Evolutionary conservation across 306 rosid genomes (phyloP).

Genomic region (Acacia melanoxylon): DNA sequence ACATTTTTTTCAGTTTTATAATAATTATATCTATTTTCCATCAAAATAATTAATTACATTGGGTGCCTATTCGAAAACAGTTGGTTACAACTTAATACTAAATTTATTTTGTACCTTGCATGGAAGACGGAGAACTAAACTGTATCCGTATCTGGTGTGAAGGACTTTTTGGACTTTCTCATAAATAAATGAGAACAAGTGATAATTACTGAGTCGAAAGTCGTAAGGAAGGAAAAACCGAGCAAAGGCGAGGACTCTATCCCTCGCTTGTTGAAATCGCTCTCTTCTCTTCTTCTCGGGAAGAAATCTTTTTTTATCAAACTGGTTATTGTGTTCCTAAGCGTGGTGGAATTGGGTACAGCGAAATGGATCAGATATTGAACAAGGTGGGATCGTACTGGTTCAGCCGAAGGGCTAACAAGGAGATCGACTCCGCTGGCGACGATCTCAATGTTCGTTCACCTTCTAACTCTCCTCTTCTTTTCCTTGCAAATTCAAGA

Average conservation of each 20-base stretch:
- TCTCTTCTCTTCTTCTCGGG: not conserved
- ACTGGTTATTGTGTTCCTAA: not conserved
- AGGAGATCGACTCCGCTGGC: constrained; percentile 71
- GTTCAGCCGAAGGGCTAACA: constrained; percentile 77
- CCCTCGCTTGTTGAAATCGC: not conserved
- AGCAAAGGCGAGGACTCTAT: not conserved
- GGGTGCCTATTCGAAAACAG: too few relatives aligned
- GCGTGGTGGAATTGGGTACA: not conserved
- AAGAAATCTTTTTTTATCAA: not conserved
- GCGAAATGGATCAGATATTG: constrained; percentile 75
- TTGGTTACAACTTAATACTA: too few relatives aligned
- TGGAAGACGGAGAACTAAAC: not conserved
- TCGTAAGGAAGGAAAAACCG: not conserved
- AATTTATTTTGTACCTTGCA: too few relatives aligned
- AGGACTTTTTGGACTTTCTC: not conserved
- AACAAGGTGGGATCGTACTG: constrained; percentile 91
- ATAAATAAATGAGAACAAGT: not conserved
- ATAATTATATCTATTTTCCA: too few relatives aligned
- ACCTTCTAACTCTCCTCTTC: not conserved
- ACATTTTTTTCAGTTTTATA: too few relatives aligned
- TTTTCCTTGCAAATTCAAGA: not conserved
- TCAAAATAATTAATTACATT: too few relatives aligned
- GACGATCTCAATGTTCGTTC: constrained; percentile 66
- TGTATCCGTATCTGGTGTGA: not conserved
- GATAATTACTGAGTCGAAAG: not conserved